Percentiles rank a stretch among this genome's conserved stretches.
These are phyloP conservation scores for Coniferiporia sulphurascens DNA, from an alignment of 1,284 basidiomycete genomes.

Conservation along the genomic window DNA sequence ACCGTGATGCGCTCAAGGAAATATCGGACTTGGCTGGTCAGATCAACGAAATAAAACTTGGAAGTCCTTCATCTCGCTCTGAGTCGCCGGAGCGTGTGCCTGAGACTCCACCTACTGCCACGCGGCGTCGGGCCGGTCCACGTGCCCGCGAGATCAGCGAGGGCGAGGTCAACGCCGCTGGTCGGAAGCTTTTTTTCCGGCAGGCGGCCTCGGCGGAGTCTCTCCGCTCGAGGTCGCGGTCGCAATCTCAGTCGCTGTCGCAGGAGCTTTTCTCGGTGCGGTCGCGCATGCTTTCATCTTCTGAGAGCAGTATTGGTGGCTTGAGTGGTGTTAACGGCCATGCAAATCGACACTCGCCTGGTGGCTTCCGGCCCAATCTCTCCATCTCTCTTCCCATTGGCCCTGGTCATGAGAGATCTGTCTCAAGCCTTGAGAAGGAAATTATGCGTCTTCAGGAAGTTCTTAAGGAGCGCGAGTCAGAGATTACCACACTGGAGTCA, in stretches of 20 bases:
- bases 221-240: conserved; percentile 81
- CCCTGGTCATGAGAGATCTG: conserved; percentile 60
- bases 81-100: conserved; percentile 50
- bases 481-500: conserved; percentile 74
- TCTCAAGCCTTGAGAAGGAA: conserved; percentile 83
- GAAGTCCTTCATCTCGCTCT: conserved; percentile 33
- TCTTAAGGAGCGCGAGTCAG: conserved; percentile 81
- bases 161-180: conserved; percentile 40
- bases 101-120: conserved; percentile 39
- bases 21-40: conserved; percentile 84
- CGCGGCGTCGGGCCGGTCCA: conserved; percentile 47
- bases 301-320: conserved; percentile 43
- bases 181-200: conserved; percentile 74
- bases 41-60: conserved; percentile 74
- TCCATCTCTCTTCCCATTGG: conserved; percentile 50
- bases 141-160: conserved; percentile 48
- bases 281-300: conserved; percentile 75
- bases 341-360: conserved; percentile 20
- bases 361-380: conserved; percentile 48
- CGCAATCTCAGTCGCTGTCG: conserved; percentile 87
- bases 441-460: conserved; percentile 89
- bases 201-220: conserved; percentile 81
- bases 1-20: conserved; percentile 83
- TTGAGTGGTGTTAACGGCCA: conserved; percentile 45
- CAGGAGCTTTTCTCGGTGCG: conserved; percentile 92